Percentiles rank a stretch among this genome's conserved stretches.
Evolutionary conservation across 2,329 filamentous ascomycete species (phyloP).

Genomic region (Aspergillus nomiae): DNA sequence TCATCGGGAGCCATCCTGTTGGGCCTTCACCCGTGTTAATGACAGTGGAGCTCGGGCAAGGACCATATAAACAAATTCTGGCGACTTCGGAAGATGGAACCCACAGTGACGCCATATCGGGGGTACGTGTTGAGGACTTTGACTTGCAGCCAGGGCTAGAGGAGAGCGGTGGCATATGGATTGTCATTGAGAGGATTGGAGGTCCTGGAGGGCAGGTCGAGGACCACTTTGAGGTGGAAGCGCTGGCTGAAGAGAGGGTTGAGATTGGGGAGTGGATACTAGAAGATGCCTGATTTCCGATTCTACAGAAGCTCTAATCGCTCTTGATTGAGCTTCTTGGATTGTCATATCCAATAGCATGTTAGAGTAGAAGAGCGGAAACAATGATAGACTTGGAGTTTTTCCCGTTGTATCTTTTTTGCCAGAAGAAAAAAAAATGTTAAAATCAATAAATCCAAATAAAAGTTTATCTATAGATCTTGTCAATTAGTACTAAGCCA

Average conservation of each 20-base stretch:
- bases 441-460: neutral
- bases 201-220: slow-evolving; percentile 55
- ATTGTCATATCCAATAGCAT: neutral
- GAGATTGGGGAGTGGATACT: slow-evolving; percentile 47
- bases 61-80: slow-evolving; percentile 66
- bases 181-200: slow-evolving; percentile 81
- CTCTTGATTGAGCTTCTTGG: neutral
- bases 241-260: slow-evolving; percentile 45
- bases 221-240: slow-evolving; percentile 47
- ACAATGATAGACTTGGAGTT: neutral
- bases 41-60: slow-evolving; percentile 71
- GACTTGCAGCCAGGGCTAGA: slow-evolving; percentile 69
- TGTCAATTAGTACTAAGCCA: too few species aligned
- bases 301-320: neutral
- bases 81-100: slow-evolving; percentile 71
- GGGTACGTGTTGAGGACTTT: slow-evolving; percentile 71
- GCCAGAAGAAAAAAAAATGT: neutral
- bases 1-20: slow-evolving; percentile 40
- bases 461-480: too few species aligned
- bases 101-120: slow-evolving; percentile 68
- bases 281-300: slow-evolving; percentile 29
- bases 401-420: neutral
- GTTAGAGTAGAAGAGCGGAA: neutral
- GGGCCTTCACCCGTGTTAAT: slow-evolving; percentile 63
- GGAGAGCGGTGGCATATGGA: slow-evolving; percentile 65